A percentile compares a stretch with the other conserved stretches of the same genome.
Conservation (phyloP, 2,329 filamentous ascomycete species). For the Rutstroemia sp. region DNA sequence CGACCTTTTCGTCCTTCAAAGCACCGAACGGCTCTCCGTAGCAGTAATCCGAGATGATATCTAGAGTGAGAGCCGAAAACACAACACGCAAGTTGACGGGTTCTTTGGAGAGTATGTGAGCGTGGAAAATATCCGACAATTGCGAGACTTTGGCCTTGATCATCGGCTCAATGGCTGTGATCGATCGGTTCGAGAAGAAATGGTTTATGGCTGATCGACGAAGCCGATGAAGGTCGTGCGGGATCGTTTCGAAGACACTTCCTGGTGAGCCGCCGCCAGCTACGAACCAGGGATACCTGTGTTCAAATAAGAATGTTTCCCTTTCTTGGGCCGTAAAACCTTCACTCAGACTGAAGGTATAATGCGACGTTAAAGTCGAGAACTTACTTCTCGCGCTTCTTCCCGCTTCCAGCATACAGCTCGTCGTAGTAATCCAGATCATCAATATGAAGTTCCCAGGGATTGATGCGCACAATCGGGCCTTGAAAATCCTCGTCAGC, state of each 20-base stretch:
- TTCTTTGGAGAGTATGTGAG: constrained; percentile 3
- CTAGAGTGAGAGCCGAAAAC: constrained; percentile 13
- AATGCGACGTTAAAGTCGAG: neutral
- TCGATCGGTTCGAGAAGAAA: constrained; percentile 19
- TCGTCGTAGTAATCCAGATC: constrained; percentile 33
- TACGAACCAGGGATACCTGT: constrained; percentile 2
- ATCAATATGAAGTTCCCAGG: constrained; percentile 34
- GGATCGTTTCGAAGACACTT: constrained; percentile 5
- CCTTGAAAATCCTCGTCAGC: constrained; percentile 27
- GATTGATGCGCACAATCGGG: constrained; percentile 5
- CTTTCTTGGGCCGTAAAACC: neutral
- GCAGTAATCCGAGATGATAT: constrained; percentile 25
- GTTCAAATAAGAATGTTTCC: neutral
- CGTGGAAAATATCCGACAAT: constrained; percentile 8
- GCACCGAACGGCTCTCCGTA: constrained; percentile 19
- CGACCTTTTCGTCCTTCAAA: constrained; percentile 9
- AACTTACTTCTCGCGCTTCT: constrained; percentile 12
- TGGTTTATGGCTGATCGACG: constrained; percentile 17
- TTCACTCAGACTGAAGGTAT: neutral
- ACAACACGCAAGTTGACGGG: neutral
- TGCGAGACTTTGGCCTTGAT: constrained; percentile 16
- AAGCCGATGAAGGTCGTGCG: constrained; percentile 19
- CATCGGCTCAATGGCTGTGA: constrained; percentile 14
- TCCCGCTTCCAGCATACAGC: constrained; percentile 28
- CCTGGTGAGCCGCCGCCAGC: neutral